Evolutionary conservation across 1,284 basidiomycete species (phyloP).

Genomic region (Phlebopus sp.): DNA sequence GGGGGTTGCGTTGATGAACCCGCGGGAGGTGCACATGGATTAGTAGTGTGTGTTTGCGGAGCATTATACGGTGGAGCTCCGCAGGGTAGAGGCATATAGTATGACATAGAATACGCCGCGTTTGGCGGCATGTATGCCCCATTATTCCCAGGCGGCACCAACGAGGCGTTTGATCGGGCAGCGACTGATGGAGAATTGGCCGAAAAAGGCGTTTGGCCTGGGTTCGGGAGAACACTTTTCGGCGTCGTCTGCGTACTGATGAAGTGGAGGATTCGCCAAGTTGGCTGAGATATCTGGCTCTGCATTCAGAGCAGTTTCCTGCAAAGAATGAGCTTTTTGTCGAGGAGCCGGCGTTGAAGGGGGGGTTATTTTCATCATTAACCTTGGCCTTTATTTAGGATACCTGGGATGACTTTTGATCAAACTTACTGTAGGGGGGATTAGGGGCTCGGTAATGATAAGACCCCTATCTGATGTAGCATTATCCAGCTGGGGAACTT

Average conservation of each 20-base stretch:
- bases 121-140: slow-evolving; percentile 3
- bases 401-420: neutral
- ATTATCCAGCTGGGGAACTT: neutral
- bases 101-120: slow-evolving; percentile 31
- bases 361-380: neutral
- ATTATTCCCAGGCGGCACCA: neutral
- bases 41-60: slow-evolving; percentile 8
- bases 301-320: neutral
- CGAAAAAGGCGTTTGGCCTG: neutral
- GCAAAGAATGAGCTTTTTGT: neutral
- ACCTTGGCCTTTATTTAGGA: neutral
- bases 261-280: neutral
- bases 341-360: neutral
- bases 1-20: slow-evolving; percentile 17
- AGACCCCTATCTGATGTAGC: neutral
- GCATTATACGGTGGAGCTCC: slow-evolving; percentile 28
- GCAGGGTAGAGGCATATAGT: slow-evolving; percentile 34
- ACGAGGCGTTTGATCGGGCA: slow-evolving; percentile 4
- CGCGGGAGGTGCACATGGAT: neutral
- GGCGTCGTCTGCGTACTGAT: neutral
- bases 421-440: neutral
- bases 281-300: neutral
- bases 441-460: neutral
- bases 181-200: slow-evolving; percentile 14
- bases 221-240: neutral